Evolutionary conservation across 2,329 filamentous ascomycete species (phyloP).

Genomic region (Zarea fungicola): DNA sequence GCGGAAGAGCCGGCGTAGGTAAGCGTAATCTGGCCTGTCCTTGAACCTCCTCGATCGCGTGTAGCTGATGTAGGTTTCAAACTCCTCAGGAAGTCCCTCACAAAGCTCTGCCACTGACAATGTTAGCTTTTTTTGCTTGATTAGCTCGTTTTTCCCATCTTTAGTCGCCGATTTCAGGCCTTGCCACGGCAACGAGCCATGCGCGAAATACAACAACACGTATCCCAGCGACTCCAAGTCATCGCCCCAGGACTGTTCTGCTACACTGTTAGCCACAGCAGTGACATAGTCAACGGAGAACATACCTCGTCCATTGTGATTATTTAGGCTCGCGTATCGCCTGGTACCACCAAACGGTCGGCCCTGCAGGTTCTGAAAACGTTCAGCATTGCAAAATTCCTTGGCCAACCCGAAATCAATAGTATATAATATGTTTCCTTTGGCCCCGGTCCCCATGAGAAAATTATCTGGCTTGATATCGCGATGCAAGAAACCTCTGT

Average conservation of each 20-base stretch:
- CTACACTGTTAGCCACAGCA: neutral
- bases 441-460: slow-evolving; percentile 18
- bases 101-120: slow-evolving; percentile 66
- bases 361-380: neutral
- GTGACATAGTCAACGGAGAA: slow-evolving; percentile 6
- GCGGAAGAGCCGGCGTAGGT: slow-evolving; percentile 71
- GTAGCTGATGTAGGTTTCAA: slow-evolving; percentile 72
- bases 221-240: slow-evolving; percentile 73
- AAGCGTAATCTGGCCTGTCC: slow-evolving; percentile 72
- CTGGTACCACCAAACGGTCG: slow-evolving; percentile 14
- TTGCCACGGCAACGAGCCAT: slow-evolving; percentile 69
- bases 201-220: slow-evolving; percentile 72
- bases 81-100: slow-evolving; percentile 70
- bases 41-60: slow-evolving; percentile 67
- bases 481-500: slow-evolving; percentile 16
- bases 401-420: slow-evolving; percentile 19
- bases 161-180: slow-evolving; percentile 66
- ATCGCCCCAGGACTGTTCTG: slow-evolving; percentile 67
- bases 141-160: slow-evolving; percentile 55
- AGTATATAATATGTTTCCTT: slow-evolving; percentile 17
- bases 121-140: slow-evolving; percentile 25
- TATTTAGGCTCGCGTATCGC: slow-evolving; percentile 19
- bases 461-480: slow-evolving; percentile 22
- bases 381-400: slow-evolving; percentile 9
- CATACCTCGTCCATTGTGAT: slow-evolving; percentile 17